A percentile compares a stretch with the other conserved stretches of the same genome.
These are phyloP conservation scores for Aspergillus carbonarius DNA, from an alignment of 2,329 filamentous ascomycete species.

Conservation along the genomic window DNA sequence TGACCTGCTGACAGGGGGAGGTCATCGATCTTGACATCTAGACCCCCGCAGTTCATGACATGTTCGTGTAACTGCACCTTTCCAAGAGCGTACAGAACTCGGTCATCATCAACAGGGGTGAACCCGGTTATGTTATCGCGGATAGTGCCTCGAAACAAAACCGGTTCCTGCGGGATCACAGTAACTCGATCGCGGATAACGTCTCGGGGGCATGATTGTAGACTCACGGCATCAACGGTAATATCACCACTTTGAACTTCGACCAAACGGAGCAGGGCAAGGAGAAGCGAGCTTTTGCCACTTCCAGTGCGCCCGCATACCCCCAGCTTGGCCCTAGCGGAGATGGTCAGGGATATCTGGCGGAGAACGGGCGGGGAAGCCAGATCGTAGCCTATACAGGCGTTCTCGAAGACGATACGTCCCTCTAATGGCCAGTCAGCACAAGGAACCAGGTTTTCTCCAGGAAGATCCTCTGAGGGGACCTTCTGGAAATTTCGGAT, in stretches of 20 bases:
- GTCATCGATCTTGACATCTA: background rate
- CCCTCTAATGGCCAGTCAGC: background rate
- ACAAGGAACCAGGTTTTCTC: background rate
- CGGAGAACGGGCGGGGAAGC: background rate
- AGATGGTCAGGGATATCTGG: background rate
- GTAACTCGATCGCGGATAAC: background rate
- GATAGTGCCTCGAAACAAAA: background rate
- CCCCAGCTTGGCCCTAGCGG: background rate
- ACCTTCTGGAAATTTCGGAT: background rate
- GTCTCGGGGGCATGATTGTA: slow-evolving; percentile 1
- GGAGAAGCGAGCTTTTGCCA: background rate
- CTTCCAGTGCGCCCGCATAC: background rate
- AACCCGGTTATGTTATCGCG: background rate
- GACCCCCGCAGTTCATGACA: background rate
- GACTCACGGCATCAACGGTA: background rate
- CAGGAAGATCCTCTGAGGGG: background rate
- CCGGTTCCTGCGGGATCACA: background rate
- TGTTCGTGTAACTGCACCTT: background rate
- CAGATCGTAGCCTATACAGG: background rate
- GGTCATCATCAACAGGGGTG: background rate
- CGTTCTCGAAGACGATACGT: background rate
- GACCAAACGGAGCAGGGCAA: background rate
- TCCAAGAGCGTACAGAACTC: background rate
- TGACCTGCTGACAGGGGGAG: background rate
- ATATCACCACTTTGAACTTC: background rate